phyloP scores from a whole-genome alignment of 2,329 filamentous ascomycete genomes.

The Aureobasidium melanogenum region DNA sequence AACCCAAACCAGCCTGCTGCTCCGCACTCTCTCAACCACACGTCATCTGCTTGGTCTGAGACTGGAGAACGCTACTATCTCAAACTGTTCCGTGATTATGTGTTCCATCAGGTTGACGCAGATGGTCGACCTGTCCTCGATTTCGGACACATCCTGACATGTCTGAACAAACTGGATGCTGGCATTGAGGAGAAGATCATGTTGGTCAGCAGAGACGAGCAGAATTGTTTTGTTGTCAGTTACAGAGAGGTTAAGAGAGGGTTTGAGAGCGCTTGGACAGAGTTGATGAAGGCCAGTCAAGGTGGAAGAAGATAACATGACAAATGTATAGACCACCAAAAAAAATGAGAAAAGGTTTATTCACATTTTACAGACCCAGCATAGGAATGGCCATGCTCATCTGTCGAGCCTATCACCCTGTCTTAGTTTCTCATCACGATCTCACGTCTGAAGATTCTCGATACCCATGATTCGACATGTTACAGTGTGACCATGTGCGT shows the following conservation, averaged over 20 bases:
- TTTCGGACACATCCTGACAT: slow-evolving; percentile 76
- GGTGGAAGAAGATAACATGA: slow-evolving; percentile 11
- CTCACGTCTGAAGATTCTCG: background rate
- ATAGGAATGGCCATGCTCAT: background rate
- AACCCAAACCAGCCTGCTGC: slow-evolving; percentile 23
- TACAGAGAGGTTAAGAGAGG: slow-evolving; percentile 77
- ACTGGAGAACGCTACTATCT: slow-evolving; percentile 86
- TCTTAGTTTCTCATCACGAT: background rate
- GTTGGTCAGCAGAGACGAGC: slow-evolving; percentile 80
- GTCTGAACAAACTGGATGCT: slow-evolving; percentile 86
- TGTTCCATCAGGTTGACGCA: slow-evolving; percentile 90
- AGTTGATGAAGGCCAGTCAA: slow-evolving; percentile 38
- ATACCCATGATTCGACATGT: background rate
- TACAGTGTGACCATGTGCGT: too few species aligned
- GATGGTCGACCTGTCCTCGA: slow-evolving; percentile 77
- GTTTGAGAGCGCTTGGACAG: slow-evolving; percentile 52
- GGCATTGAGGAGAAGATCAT: slow-evolving; percentile 80
- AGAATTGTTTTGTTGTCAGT: slow-evolving; percentile 77
- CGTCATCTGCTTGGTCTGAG: slow-evolving; percentile 61
- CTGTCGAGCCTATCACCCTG: background rate
- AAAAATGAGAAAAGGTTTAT: slow-evolving; percentile 7
- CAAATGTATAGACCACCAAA: background rate
- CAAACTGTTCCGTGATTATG: slow-evolving; percentile 92
- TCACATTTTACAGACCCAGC: background rate
- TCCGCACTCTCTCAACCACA: slow-evolving; percentile 23